Evolutionary conservation across 2,329 filamentous ascomycete species (phyloP).

Genomic region (Blumeria hordei): DNA sequence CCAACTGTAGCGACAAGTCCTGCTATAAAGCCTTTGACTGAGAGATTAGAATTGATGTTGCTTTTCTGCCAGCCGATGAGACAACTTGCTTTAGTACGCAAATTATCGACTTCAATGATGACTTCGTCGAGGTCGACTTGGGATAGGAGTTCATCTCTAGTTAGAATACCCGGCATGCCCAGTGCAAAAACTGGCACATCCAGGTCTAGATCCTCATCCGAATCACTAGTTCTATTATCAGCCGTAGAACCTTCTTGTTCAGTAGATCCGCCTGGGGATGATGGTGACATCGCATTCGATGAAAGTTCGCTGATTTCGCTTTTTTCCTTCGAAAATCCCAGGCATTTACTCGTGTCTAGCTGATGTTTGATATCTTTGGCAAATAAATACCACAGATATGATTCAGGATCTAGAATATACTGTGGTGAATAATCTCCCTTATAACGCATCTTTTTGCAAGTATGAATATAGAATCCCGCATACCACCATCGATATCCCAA

Average conservation of each 20-base stretch:
- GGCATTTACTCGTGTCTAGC: conserved; percentile 10
- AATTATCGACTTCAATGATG: conserved; percentile 19
- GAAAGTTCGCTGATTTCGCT: neutral
- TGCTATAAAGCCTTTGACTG: conserved; percentile 36
- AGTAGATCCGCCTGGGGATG: neutral
- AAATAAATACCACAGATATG: conserved; percentile 35
- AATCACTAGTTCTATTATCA: conserved; percentile 1
- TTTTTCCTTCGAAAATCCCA: conserved; percentile 8
- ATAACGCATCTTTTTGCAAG: conserved; percentile 62
- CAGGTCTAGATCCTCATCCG: conserved; percentile 5
- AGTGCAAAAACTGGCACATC: conserved; percentile 29
- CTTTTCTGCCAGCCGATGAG: conserved; percentile 34
- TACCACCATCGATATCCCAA: conserved; percentile 59
- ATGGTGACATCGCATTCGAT: neutral
- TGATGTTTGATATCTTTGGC: conserved; percentile 27
- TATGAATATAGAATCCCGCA: conserved; percentile 61
- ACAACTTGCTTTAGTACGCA: conserved; percentile 23
- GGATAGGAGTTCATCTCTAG: conserved; percentile 24
- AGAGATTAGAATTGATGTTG: conserved; percentile 22
- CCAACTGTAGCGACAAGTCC: conserved; percentile 45
- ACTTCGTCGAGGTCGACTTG: conserved; percentile 33
- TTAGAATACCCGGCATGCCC: conserved; percentile 42
- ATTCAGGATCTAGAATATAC: conserved; percentile 46
- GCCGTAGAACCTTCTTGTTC: neutral
- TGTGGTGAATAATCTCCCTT: conserved; percentile 60